phyloP scores from a whole-genome alignment of 73 alveolate genomes.

The Tetrahymena thermophila region DNA sequence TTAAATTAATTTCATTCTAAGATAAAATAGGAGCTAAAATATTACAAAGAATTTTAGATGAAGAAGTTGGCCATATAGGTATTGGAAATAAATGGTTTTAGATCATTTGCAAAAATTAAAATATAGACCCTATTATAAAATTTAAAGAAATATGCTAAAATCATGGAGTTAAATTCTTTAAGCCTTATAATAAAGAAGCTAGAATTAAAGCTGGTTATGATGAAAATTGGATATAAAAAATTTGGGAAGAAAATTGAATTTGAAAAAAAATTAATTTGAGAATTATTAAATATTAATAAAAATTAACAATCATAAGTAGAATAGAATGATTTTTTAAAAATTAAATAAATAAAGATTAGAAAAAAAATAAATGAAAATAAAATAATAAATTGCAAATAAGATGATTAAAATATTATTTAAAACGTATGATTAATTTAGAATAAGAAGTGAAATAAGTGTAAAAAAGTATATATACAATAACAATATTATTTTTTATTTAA shows the following conservation, averaged over 20 bases:
- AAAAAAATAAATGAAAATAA: too few species aligned
- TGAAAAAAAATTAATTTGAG: neutral
- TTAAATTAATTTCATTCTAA: neutral
- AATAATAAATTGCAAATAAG: too few species aligned
- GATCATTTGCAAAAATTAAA: neutral
- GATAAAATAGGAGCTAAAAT: neutral
- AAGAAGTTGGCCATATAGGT: neutral
- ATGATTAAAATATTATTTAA: too few species aligned
- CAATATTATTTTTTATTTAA: too few species aligned
- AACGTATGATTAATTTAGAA: too few species aligned
- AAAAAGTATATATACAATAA: neutral
- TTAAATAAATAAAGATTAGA: too few species aligned
- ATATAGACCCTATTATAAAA: neutral
- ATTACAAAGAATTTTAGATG: neutral
- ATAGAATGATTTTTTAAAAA: neutral
- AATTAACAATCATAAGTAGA: neutral
- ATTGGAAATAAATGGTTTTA: neutral
- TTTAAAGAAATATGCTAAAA: neutral
- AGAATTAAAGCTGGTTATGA: neutral
- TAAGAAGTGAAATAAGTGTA: neutral
- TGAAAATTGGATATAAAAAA: neutral
- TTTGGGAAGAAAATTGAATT: neutral
- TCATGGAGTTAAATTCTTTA: neutral
- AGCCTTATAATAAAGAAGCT: neutral
- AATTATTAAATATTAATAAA: neutral